These are phyloP conservation scores for Podospora fimiseda DNA, from an alignment of 495 filamentous ascomycete genomes.

Conservation along the genomic window DNA sequence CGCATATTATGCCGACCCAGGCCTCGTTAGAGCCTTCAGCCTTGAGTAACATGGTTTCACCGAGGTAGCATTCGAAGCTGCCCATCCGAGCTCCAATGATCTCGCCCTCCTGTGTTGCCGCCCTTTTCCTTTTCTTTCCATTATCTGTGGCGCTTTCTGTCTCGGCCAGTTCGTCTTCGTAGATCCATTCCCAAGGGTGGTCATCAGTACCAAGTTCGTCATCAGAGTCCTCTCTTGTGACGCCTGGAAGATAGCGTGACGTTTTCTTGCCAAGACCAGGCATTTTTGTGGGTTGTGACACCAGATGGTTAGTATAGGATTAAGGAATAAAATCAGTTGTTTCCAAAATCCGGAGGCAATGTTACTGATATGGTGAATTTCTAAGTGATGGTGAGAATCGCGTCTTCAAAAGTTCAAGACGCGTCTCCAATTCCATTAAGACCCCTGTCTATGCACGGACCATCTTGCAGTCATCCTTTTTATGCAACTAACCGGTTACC, in stretches of 20 bases:
- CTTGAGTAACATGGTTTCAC: conserved; percentile 80
- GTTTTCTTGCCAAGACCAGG: conserved; percentile 4
- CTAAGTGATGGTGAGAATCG: too few species aligned
- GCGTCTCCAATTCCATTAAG: conserved; percentile 16
- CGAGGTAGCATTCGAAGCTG: conserved; percentile 70
- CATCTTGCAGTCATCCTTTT: neutral
- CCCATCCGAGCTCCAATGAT: conserved; percentile 84
- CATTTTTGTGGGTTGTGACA: too few species aligned
- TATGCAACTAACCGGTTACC: neutral
- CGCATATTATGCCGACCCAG: conserved; percentile 83
- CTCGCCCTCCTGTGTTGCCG: conserved; percentile 22
- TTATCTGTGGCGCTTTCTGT: conserved; percentile 19
- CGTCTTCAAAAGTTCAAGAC: neutral
- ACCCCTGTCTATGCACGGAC: conserved; percentile 9
- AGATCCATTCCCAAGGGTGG: conserved; percentile 90
- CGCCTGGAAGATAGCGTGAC: conserved; percentile 29
- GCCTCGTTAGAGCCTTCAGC: conserved; percentile 71
- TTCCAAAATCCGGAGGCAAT: too few species aligned
- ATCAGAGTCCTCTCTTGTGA: conserved; percentile 82
- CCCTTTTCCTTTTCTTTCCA: conserved; percentile 35
- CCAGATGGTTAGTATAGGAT: too few species aligned
- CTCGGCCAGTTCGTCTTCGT: conserved; percentile 32
- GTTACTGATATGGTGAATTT: too few species aligned
- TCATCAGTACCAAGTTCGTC: conserved; percentile 84
- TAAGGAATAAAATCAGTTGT: too few species aligned